These are phyloP conservation scores for Syzygium aromaticum DNA, from an alignment of 345 rosid genomes.

Conservation along the genomic window DNA sequence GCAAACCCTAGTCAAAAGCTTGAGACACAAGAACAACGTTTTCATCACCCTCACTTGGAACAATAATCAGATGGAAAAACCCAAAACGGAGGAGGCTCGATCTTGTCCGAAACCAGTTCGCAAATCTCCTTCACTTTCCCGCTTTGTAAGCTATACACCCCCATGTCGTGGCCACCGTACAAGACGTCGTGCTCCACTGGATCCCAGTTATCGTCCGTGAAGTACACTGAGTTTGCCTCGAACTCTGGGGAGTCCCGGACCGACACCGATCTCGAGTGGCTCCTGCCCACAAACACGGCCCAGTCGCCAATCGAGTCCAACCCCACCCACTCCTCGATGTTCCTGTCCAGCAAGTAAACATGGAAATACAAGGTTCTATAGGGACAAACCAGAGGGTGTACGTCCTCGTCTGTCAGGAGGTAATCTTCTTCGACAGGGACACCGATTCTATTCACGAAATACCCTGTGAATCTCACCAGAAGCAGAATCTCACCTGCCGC, in stretches of 20 bases:
- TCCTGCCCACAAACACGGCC: conserved; percentile 1
- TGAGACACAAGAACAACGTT: not conserved
- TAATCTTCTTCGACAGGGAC: not conserved
- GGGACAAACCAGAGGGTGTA: not conserved
- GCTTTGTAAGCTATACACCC: not conserved
- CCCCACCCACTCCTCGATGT: not conserved
- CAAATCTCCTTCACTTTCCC: not conserved
- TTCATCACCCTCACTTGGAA: not conserved
- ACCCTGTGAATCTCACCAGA: not conserved
- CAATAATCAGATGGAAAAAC: not conserved
- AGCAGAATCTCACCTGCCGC: not conserved
- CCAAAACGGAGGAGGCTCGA: conserved; percentile 12
- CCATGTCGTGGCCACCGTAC: conserved; percentile 10
- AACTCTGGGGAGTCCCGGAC: not conserved
- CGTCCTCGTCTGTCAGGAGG: not conserved
- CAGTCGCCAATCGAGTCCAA: not conserved
- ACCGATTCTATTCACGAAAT: not conserved
- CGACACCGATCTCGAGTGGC: not conserved
- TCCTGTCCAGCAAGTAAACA: not conserved
- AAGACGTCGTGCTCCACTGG: not conserved
- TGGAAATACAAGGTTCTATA: conserved; percentile 1
- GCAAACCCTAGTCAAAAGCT: not conserved
- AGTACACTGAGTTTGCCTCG: not conserved
- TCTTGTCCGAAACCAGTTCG: not conserved
- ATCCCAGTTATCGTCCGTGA: conserved; percentile 3